phyloP scores from a whole-genome alignment of 2,329 filamentous ascomycete genomes.

The Fusarium chaquense region DNA sequence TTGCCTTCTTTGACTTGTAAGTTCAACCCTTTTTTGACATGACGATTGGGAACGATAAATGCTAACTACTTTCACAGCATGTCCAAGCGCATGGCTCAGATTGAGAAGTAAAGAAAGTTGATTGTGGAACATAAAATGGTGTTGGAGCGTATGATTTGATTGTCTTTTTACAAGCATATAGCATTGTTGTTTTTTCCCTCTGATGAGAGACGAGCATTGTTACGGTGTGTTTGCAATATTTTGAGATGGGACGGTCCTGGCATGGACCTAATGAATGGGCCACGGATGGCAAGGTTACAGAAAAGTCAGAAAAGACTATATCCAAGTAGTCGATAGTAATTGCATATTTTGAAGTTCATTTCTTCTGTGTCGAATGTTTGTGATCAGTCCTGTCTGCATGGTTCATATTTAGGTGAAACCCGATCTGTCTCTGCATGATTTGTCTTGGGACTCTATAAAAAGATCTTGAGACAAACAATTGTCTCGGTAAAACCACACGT shows the following conservation, averaged over 20 bases:
- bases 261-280: constrained; percentile 41
- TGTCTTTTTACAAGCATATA: constrained; percentile 47
- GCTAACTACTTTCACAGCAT: constrained; percentile 63
- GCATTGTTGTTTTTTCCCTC: constrained; percentile 39
- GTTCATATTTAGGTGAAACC: constrained; percentile 4
- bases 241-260: constrained; percentile 41
- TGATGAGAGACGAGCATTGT: constrained; percentile 45
- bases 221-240: constrained; percentile 46
- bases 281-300: constrained; percentile 46
- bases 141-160: constrained; percentile 38
- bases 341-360: constrained; percentile 36
- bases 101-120: constrained; percentile 46
- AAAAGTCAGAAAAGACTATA: constrained; percentile 48
- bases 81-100: constrained; percentile 71
- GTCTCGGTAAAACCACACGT: neutral
- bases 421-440: constrained; percentile 6
- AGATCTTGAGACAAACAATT: constrained; percentile 1
- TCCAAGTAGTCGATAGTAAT: constrained; percentile 45
- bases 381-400: neutral
- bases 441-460: neutral
- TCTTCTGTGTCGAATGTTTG: neutral
- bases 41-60: neutral
- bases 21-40: constrained; percentile 54
- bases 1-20: constrained; percentile 98
- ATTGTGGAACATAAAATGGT: constrained; percentile 35